Evolutionary conservation across 176 grass and related monocot species (phyloP).

Genomic region (Chrysopogon serrulatus): DNA sequence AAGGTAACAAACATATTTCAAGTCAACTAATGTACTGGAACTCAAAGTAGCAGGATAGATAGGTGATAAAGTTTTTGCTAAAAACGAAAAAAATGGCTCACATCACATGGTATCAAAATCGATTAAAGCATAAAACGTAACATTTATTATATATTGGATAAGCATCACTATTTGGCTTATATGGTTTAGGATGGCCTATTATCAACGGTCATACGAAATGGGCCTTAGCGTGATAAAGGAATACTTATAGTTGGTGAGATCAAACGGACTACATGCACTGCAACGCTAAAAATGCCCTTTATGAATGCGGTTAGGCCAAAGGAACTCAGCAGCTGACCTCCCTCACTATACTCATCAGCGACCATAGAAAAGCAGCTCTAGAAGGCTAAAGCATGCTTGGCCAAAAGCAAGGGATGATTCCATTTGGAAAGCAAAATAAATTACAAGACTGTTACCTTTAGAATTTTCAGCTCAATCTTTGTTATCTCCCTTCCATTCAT

Average conservation of each 20-base stretch:
- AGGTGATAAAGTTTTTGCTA: neutral
- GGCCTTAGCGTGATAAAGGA: neutral
- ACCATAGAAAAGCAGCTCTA: conserved; percentile 24
- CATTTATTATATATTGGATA: neutral
- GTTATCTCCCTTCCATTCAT: conserved; percentile 94
- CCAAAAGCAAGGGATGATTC: neutral
- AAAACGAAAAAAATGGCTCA: neutral
- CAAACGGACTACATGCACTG: neutral
- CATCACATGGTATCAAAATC: neutral
- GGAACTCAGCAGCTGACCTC: neutral
- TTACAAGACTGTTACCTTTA: conserved; percentile 47
- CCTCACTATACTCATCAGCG: neutral
- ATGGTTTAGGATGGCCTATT: neutral
- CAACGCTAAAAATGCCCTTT: neutral
- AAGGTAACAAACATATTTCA: neutral
- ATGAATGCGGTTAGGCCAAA: neutral
- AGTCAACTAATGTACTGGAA: neutral
- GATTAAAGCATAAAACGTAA: neutral
- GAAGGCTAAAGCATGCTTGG: neutral
- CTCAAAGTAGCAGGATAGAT: neutral
- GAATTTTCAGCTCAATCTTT: conserved; percentile 71
- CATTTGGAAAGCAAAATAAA: conserved; percentile 23
- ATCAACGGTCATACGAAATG: neutral
- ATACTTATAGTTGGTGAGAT: neutral
- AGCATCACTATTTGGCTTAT: neutral